Conservation (phyloP, 1,139 yeast species). For the Sugiyamaella neomexicana region DNA sequence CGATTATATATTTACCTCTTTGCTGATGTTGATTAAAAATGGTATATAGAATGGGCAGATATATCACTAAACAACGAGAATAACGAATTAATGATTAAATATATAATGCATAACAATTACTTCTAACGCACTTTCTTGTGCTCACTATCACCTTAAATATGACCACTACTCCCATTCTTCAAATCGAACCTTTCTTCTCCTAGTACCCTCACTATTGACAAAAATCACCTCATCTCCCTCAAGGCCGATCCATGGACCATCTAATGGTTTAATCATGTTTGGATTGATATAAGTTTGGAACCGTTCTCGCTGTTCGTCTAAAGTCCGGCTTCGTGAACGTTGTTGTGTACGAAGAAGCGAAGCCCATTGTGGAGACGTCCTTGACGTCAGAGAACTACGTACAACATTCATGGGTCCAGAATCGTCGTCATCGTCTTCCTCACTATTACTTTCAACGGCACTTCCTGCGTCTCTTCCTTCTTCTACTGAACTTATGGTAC, state of each 20-base stretch:
- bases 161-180: conserved; percentile 56
- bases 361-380: conserved; percentile 14
- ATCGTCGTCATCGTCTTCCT: conserved; percentile 3
- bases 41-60: no score
- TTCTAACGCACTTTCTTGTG: no score
- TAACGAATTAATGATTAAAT: not conserved
- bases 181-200: conserved; percentile 47
- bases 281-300: conserved; percentile 78
- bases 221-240: conserved; percentile 63
- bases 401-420: conserved; percentile 1
- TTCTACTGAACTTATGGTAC: conserved; percentile 13
- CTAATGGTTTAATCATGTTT: conserved; percentile 61
- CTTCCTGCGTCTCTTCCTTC: not conserved
- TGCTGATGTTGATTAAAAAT: conserved; percentile 2
- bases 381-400: conserved; percentile 1
- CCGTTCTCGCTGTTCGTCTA: conserved; percentile 67
- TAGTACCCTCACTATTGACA: conserved; percentile 60
- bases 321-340: conserved; percentile 44
- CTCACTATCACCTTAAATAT: no score
- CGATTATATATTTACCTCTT: conserved; percentile 19
- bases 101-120: no score
- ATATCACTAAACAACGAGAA: not conserved
- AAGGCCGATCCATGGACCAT: conserved; percentile 78
- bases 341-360: conserved; percentile 23
- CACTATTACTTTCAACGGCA: conserved; percentile 4